Evolutionary conservation across 192 early-diverging fungal species (phyloP).

Genomic region (Rhizoclosmatium sp.): DNA sequence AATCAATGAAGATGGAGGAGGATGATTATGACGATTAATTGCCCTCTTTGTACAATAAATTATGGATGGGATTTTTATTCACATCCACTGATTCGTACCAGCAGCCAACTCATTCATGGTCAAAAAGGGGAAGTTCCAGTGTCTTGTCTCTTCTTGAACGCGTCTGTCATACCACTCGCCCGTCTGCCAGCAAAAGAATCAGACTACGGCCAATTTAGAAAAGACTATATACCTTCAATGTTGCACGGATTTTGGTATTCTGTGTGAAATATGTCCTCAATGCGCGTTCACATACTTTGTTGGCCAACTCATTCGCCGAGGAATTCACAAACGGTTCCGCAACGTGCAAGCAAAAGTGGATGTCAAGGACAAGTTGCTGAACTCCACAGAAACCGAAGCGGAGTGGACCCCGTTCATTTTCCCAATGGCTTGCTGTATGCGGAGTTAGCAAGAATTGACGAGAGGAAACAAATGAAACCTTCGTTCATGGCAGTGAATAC

Average conservation of each 20-base stretch:
- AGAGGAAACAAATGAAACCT: conserved; percentile 7
- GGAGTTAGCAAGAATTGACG: not conserved
- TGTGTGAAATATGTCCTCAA: conserved; percentile 54
- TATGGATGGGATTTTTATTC: not conserved
- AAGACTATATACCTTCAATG: conserved; percentile 50
- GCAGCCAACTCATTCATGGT: conserved; percentile 17
- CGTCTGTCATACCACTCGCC: conserved; percentile 61
- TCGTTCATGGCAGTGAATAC: conserved; percentile 23
- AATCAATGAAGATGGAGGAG: conserved; percentile 15
- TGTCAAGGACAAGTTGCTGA: conserved; percentile 64
- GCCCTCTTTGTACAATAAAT: not conserved
- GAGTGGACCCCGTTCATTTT: conserved; percentile 41
- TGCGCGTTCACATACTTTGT: conserved; percentile 59
- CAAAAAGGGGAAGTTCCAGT: conserved; percentile 28
- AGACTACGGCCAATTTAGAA: not conserved
- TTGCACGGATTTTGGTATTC: conserved; percentile 42
- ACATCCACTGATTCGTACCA: not conserved
- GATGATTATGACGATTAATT: conserved; percentile 27
- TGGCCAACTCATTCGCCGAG: conserved; percentile 48
- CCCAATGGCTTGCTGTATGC: conserved; percentile 34
- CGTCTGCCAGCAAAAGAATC: conserved; percentile 36
- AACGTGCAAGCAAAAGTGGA: conserved; percentile 59
- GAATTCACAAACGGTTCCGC: conserved; percentile 49
- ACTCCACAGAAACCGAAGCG: conserved; percentile 63
- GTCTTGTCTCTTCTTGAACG: conserved; percentile 46